Evolutionary conservation across 2,329 filamentous ascomycete species (phyloP).

Genomic region (Scedosporium boydii): DNA sequence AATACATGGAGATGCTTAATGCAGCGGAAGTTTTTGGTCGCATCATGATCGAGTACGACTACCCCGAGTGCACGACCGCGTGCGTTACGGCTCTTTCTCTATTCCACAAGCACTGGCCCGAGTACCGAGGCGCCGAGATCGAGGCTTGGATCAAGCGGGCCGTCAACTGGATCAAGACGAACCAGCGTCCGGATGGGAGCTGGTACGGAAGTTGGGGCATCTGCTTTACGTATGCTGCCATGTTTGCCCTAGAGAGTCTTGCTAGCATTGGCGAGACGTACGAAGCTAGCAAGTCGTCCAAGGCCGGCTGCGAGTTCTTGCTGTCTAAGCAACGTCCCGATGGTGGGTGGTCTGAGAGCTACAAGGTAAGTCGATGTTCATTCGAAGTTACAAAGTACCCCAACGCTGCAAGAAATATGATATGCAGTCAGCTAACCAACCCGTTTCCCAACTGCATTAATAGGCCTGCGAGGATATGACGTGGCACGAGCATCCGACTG

Average conservation of each 20-base stretch:
- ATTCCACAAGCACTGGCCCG: conserved; percentile 72
- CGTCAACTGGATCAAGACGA: conserved; percentile 70
- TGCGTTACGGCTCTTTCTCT: conserved; percentile 79
- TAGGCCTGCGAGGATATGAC: conserved; percentile 67
- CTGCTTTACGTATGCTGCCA: conserved; percentile 92
- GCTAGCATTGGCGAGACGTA: conserved; percentile 75
- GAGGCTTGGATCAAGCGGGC: conserved; percentile 61
- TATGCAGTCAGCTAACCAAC: conserved; percentile 10
- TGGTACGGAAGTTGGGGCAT: conserved; percentile 99
- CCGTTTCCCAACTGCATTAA: background rate
- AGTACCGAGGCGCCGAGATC: conserved; percentile 72
- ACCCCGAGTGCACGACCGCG: conserved; percentile 94
- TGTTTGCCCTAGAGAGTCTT: conserved; percentile 91
- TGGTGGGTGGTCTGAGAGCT: conserved; percentile 95
- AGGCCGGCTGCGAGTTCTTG: conserved; percentile 75
- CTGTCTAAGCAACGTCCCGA: conserved; percentile 76
- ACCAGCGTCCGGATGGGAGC: conserved; percentile 72
- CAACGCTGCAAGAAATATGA: too few species aligned
- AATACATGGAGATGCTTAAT: conserved; percentile 76
- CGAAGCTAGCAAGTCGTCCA: conserved; percentile 58
- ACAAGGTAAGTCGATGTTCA: conserved; percentile 43
- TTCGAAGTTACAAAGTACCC: background rate
- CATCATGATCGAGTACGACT: conserved; percentile 99
- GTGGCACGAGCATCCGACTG: conserved; percentile 64
- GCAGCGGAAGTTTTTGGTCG: conserved; percentile 92